These are phyloP conservation scores for Sicyos edulis DNA, from an alignment of 306 rosid species.

Conservation along the genomic window DNA sequence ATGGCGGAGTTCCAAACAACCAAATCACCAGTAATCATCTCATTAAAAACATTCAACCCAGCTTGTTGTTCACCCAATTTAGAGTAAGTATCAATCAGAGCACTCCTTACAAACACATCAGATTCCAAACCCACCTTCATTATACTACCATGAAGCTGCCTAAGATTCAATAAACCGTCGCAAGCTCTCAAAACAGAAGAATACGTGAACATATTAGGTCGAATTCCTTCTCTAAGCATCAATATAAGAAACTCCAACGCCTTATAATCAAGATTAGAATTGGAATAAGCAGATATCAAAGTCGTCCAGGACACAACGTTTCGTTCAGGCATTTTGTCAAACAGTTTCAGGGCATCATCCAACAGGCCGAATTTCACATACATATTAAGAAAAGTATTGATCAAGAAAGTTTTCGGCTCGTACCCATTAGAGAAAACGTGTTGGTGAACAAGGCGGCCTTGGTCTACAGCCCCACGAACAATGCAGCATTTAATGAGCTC, in stretches of 20 bases:
- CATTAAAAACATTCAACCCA: conserved; percentile 52
- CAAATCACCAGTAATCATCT: conserved; percentile 56
- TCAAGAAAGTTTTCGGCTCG: conserved; percentile 46
- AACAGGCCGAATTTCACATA: conserved; percentile 55
- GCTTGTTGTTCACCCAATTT: conserved; percentile 54
- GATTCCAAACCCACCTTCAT: conserved; percentile 70
- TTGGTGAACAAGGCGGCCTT: conserved; percentile 56
- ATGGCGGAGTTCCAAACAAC: conserved; percentile 86
- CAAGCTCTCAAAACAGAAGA: conserved; percentile 82
- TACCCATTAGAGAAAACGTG: conserved; percentile 65
- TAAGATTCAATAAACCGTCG: conserved; percentile 38
- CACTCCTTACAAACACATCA: conserved; percentile 72
- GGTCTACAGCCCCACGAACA: conserved; percentile 46
- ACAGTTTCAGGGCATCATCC: conserved; percentile 61
- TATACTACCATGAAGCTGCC: conserved; percentile 59
- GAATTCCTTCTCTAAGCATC: conserved; percentile 73
- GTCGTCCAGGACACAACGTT: conserved; percentile 85
- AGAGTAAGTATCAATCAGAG: conserved; percentile 64
- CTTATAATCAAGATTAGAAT: conserved; percentile 38
- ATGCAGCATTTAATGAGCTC: conserved; percentile 82
- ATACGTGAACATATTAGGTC: conserved; percentile 77
- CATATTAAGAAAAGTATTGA: conserved; percentile 57
- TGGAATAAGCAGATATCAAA: conserved; percentile 59
- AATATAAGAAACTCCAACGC: conserved; percentile 48
- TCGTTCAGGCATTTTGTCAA: conserved; percentile 70